Evolutionary conservation across 371 early-diverging fungal species (phyloP), one percentile per base, ranked within the genome.

Genomic region (Zychaea mexicana): DNA sequence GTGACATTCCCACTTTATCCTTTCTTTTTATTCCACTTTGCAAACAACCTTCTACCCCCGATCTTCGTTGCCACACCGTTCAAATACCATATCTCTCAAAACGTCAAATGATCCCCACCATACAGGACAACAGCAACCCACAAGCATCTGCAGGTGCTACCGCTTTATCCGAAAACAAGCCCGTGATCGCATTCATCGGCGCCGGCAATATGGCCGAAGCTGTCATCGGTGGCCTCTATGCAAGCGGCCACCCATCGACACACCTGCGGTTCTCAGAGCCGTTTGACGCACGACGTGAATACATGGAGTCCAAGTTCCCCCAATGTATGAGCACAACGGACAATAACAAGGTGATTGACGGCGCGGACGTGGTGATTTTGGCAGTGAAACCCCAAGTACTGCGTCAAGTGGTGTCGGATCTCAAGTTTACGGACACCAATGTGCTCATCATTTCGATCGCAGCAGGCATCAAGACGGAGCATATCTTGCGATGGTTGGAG

Each of bases 151-250:
- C 7, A 0, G n/a, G 1, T 15, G 42, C 13, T 42, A 22, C 19
- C 24, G n/a, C 9, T 15, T 36, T 31, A 60, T 30, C 52, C 28
- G 49, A 27, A 19, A 21, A 64, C 19, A 33, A 49, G n/a, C 78
- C 78, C 10, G 59, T 62, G 19, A 75, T 94, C 38, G 81, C 87
- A 42, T 91, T 94, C 74, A 90, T 92, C 55, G 96, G 97, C 63
- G 97, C 94, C 39, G 97, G 97, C 56, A 96, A 97, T 74, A 96
- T 97, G 95, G 95, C 94, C 38, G 89, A 89, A 67, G 94, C 96
- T 64, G 95, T 97, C 65, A 80, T 96, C 31, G 94, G 92, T 12
- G 97, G 97, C 27, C 85, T 97, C 42, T 65, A 67, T 32, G 71
- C 92, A 58, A 70, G 88, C 57, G 93, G 93, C 2, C 90, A 89